Percentiles rank a stretch among this genome's conserved stretches.
These are phyloP conservation scores for Cicer chorassanicum DNA, from an alignment of 306 rosid species.

Conservation along the genomic window DNA sequence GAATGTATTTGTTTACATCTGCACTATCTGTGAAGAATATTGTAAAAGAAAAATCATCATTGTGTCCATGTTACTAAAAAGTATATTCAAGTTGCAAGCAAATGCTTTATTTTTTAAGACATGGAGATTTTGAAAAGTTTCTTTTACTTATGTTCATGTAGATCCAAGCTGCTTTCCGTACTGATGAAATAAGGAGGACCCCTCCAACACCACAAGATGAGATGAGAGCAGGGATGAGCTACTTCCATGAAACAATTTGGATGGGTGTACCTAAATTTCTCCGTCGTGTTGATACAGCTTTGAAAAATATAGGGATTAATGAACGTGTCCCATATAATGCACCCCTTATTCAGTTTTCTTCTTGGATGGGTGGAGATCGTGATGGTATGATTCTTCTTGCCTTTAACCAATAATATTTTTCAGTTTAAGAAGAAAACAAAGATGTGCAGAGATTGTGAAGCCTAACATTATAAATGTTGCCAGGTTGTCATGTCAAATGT, in stretches of 20 bases:
- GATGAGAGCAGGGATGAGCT: conserved; percentile 46
- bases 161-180: conserved; percentile 99
- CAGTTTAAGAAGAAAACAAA: not conserved
- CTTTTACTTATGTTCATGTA: conserved; percentile 36
- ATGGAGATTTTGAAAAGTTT: not conserved
- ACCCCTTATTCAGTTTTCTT: conserved; percentile 70
- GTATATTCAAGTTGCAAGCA: conserved; percentile 17
- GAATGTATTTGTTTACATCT: conserved; percentile 2
- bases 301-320: conserved; percentile 82
- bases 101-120: not conserved
- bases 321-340: conserved; percentile 94
- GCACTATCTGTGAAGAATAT: conserved; percentile 7
- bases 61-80: not conserved
- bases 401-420: conserved; percentile 1
- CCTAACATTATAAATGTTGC: conserved; percentile 8
- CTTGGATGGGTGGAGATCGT: conserved; percentile 78
- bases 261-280: conserved; percentile 87
- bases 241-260: conserved; percentile 47
- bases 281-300: conserved; percentile 92
- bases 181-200: conserved; percentile 89
- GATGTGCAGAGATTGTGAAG: not conserved
- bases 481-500: not conserved
- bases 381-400: conserved; percentile 69
- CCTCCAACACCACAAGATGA: conserved; percentile 99
- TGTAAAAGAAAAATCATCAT: not conserved